A percentile compares a stretch with the other conserved stretches of the same genome.
phyloP scores from a whole-genome alignment of 108 stramenopile genomes.

The Chaetoceros muelleri region DNA sequence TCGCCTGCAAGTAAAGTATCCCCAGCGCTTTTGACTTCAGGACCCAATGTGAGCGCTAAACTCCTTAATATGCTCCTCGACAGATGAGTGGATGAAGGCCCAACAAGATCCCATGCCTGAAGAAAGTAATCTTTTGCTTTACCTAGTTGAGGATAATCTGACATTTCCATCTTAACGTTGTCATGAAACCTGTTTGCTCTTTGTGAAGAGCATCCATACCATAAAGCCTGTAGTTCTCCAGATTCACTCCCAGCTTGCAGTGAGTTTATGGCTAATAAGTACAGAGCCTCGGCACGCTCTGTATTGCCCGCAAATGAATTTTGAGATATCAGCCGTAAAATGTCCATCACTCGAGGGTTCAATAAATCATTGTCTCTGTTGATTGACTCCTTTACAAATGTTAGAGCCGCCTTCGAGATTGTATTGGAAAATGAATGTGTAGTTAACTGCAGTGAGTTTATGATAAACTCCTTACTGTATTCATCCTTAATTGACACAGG shows the following conservation, averaged over 20 bases:
- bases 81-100: not conserved
- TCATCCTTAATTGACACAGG: no score
- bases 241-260: not conserved
- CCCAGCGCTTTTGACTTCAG: not conserved
- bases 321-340: no score
- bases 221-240: not conserved
- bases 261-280: not conserved
- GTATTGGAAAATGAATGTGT: no score
- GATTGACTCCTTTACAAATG: no score
- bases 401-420: no score
- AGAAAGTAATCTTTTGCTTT: not conserved
- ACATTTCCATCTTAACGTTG: not conserved
- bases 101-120: not conserved
- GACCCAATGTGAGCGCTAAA: not conserved
- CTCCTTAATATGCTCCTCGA: not conserved
- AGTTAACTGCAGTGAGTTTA: no score
- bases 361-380: no score
- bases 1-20: not conserved
- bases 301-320: not conserved
- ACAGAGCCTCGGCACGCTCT: not conserved
- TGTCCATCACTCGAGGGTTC: no score
- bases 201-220: no score
- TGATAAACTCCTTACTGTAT: no score
- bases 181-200: no score
- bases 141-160: not conserved